phyloP scores from a whole-genome alignment of 306 rosid genomes.

The Crotalaria pallida region DNA sequence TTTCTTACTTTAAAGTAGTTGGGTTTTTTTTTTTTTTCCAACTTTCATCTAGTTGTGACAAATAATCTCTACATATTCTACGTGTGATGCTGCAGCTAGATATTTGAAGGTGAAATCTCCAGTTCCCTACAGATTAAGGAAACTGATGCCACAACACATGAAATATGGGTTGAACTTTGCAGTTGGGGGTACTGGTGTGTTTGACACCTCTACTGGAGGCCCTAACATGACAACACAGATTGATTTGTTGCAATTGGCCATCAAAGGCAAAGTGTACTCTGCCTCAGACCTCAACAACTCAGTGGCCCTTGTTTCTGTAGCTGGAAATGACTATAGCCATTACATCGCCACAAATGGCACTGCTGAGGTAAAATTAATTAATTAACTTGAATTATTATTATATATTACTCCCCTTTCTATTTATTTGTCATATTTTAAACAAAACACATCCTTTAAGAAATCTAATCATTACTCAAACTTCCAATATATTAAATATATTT shows the following conservation, averaged over 20 bases:
- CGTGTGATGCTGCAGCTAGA: constrained; percentile 49
- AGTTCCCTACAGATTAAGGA: constrained; percentile 57
- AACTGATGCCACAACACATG: constrained; percentile 25
- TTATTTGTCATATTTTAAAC: no score
- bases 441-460: no score
- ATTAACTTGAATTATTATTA: neutral
- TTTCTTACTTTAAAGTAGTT: no score
- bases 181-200: constrained; percentile 79
- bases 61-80: no score
- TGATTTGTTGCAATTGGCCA: constrained; percentile 35
- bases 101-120: constrained; percentile 73
- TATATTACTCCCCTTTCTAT: no score
- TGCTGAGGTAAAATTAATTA: constrained; percentile 32
- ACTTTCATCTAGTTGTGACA: no score
- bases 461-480: no score
- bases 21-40: no score
- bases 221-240: constrained; percentile 92
- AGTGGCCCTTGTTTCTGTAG: constrained; percentile 57
- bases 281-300: constrained; percentile 42
- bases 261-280: constrained; percentile 29
- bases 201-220: constrained; percentile 39
- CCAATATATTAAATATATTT: no score
- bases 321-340: constrained; percentile 71
- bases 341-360: constrained; percentile 41
- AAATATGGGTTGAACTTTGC: constrained; percentile 88